A percentile compares a stretch with the other conserved stretches of the same genome.
Conservation (phyloP, 805 yeast genomes). For the Suhomyces sp. region DNA sequence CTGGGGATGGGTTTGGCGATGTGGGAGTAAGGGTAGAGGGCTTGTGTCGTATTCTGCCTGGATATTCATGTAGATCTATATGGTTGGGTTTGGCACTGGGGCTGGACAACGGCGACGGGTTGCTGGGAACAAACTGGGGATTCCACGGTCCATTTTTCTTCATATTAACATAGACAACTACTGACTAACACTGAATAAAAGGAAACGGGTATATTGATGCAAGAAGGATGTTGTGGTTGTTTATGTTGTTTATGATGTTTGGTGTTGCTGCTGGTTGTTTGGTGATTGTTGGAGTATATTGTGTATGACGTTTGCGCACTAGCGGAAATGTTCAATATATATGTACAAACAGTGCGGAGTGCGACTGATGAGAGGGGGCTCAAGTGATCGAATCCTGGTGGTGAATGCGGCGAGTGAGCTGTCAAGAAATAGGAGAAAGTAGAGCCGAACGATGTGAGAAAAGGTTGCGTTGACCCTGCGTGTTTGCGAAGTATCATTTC, state of each 20-base stretch:
- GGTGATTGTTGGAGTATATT: not conserved
- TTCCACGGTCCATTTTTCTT: conserved; percentile 5
- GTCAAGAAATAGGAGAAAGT: not conserved
- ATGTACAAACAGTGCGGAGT: not conserved
- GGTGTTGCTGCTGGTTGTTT: no score
- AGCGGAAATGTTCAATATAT: not conserved
- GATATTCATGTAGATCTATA: not conserved
- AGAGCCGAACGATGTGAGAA: not conserved
- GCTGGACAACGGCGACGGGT: conserved; percentile 26
- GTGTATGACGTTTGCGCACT: not conserved
- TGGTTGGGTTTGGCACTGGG: conserved; percentile 1
- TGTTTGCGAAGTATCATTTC: not conserved
- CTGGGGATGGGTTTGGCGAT: not conserved
- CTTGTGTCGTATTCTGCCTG: conserved; percentile 4
- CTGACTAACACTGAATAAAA: not conserved
- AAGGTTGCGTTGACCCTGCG: not conserved
- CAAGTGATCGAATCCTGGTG: not conserved
- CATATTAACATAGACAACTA: not conserved
- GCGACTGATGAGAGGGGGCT: not conserved
- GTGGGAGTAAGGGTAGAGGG: not conserved
- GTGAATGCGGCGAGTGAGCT: not conserved
- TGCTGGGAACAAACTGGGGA: conserved; percentile 19
- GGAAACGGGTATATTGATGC: not conserved
- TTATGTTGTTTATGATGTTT: no score
- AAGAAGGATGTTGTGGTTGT: not conserved